A percentile compares a stretch with the other conserved stretches of the same genome.
These are phyloP conservation scores for Curvularia eragrostidis DNA, from an alignment of 2,329 filamentous ascomycete species.

Conservation along the genomic window DNA sequence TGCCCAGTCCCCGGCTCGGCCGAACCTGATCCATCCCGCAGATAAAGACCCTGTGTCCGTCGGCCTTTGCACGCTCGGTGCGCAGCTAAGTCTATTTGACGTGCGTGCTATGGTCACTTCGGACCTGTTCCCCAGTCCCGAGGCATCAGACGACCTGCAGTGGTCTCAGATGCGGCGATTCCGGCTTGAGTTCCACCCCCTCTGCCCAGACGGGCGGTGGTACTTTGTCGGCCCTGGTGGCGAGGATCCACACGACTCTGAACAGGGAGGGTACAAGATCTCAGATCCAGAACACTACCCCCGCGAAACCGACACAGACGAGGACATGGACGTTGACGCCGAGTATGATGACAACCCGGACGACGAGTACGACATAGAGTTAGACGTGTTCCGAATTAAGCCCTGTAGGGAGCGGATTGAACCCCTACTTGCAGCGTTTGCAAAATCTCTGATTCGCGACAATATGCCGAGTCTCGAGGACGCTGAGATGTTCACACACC, in stretches of 20 bases:
- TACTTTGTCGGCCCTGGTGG: slow-evolving; percentile 22
- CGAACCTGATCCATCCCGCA: slow-evolving; percentile 21
- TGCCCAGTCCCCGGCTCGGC: slow-evolving; percentile 15
- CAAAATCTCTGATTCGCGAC: slow-evolving; percentile 14
- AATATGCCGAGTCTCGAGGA: slow-evolving; percentile 20
- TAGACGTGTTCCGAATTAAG: slow-evolving; percentile 18
- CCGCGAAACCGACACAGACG: slow-evolving; percentile 11
- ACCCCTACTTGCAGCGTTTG: slow-evolving; percentile 21
- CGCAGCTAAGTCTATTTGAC: slow-evolving; percentile 16
- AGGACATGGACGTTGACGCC: slow-evolving; percentile 1
- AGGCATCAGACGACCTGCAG: slow-evolving; percentile 14
- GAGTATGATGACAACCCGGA: slow-evolving; percentile 2
- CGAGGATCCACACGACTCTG: slow-evolving; percentile 22
- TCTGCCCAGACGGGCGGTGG: slow-evolving; percentile 23
- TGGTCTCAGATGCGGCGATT: slow-evolving; percentile 23
- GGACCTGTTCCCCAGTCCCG: slow-evolving; percentile 15
- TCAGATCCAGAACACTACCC: slow-evolving; percentile 19
- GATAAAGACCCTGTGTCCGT: slow-evolving; percentile 18
- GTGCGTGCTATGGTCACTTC: slow-evolving; percentile 20
- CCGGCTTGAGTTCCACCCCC: slow-evolving; percentile 22
- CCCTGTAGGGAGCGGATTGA: slow-evolving; percentile 22
- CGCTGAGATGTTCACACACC: slow-evolving; percentile 19
- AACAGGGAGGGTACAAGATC: slow-evolving; percentile 23
- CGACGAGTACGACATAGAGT: slow-evolving; percentile 10
- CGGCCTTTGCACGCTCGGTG: slow-evolving; percentile 17